Base-by-base conservation (phyloP, 2,329 filamentous ascomycete species). In the Cryphonectria naterciae region DNA sequence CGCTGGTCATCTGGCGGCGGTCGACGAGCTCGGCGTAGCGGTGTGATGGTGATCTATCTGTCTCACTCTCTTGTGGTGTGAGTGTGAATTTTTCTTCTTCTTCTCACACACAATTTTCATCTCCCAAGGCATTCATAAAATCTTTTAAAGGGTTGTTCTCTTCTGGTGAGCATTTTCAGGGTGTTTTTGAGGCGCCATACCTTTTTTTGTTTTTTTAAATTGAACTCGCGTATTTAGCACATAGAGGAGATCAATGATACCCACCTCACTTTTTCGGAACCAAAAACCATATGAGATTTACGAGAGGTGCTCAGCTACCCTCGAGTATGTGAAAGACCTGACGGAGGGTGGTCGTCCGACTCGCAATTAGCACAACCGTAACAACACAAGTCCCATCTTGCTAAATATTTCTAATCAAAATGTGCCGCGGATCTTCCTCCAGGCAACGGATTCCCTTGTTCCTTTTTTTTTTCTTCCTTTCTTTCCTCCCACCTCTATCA, bases 1-100 rank as follows among this genome's bases (percentile, higher is more conserved):
- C 89, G 1, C 84, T 88, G 68, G 89, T 91, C 85, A 91, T 92
- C 65, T 91, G 88, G 87, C 85, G 86, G 62, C 81, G 87, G 63
- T 87, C 87, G 28, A 87, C 86, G 1, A 87, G 86, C 69, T 83
- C 85, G 56, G 28, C 63, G 17, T 70, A 63, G 46, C n/a, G 37
- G 37, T 25, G 32, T 32, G 32, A 32, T 32, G 35, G 15, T 15
- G 17, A 15, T 35, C 25, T 32, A 19, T 32, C 6, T 17, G 5
- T 32, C n/a, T 32, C 25, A 6, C 56, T 25, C 32, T 58, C 8
- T n/a, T 10, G 25, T 5, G 32, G 17, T 35, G n/a, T n/a, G n/a
- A n/a, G n/a, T n/a, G n/a, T n/a, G 25, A 1, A 0, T n/a, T n/a
- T 49, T n/a, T 39, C 10, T 39, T 11, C 28, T 32, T 32, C 17